Evolutionary conservation across 768 basidiomycete genomes (phyloP), one percentile per base, ranked within the genome.

Genomic region (Megacollybia marginata): DNA sequence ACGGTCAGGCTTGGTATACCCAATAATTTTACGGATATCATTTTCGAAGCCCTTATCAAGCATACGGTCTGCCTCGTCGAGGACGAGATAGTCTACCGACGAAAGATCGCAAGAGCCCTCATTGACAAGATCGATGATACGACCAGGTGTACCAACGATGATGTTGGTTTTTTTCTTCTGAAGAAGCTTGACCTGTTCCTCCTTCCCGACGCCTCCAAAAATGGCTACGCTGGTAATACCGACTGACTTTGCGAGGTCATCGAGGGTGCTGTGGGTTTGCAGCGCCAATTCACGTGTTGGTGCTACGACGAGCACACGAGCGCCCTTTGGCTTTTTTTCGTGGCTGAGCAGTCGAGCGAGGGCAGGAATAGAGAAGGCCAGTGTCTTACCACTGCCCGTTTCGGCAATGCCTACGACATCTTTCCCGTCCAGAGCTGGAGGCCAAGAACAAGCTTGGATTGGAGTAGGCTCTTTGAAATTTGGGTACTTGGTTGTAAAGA

Each of bases 21-120:
- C 82, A 53, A 98, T 93, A 60, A 99, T 98, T 52, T 74, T 80
- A 47, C 92, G 75, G 52, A 98, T 96, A 62, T 97, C 96, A 59
- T 98, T 96, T 65, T 99, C 96, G 63, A 99, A 99, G 0, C 95
- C 96, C 65, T 88, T 92, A 65, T 98, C 96, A 46, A 99, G 74
- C 95, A 97, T 97, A 46, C 95, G 78, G 69, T 98, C 95, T 6
- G 96, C 96, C 70, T 99, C 96, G 62, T 99, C 96, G 53, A 99
- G 71, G 9, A 97, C 95, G 18, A 98, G 72, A 68, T 94, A 99
- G 40, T 81, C 73, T 12, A 98, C 92, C 15, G 38, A 13, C 58
- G 85, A 85, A 16, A 98, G 69, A 67, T 93, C 88, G 55, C 92
- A 85, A 31, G 70, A 83, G 33, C 91, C 89, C 49, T 93, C 89